Conservation (phyloP, 2,329 filamentous ascomycete species). For the Fusarium sp. region DNA sequence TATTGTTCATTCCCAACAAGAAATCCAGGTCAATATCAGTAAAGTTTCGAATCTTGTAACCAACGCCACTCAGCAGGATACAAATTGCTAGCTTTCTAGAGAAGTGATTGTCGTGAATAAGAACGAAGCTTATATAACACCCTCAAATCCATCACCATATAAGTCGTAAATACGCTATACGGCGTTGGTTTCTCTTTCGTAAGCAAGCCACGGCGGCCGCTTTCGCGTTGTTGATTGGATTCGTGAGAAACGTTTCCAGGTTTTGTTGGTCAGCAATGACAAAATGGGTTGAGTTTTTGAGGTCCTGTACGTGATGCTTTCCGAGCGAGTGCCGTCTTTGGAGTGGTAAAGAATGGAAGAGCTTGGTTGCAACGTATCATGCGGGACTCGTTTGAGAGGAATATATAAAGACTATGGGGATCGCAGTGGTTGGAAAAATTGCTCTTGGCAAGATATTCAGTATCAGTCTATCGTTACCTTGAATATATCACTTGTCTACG, state of each 20-base stretch:
- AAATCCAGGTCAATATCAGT: background rate
- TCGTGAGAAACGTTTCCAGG: background rate
- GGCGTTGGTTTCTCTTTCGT: background rate
- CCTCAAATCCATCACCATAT: background rate
- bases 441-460: background rate
- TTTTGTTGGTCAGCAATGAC: slow-evolving; percentile 1
- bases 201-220: slow-evolving; percentile 3
- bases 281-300: background rate
- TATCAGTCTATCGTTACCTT: background rate
- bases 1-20: background rate
- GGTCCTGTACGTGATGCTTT: background rate
- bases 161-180: background rate
- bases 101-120: background rate
- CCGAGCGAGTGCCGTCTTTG: background rate
- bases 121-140: background rate
- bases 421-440: background rate
- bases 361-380: background rate
- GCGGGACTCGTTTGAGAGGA: background rate
- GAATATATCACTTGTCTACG: background rate
- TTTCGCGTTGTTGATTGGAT: slow-evolving; percentile 5
- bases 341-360: background rate
- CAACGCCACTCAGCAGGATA: background rate
- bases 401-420: slow-evolving; percentile 11
- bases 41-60: background rate
- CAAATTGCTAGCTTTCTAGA: background rate